phyloP scores from a whole-genome alignment of 2,329 filamentous ascomycete genomes.

The Didymella glomerata region DNA sequence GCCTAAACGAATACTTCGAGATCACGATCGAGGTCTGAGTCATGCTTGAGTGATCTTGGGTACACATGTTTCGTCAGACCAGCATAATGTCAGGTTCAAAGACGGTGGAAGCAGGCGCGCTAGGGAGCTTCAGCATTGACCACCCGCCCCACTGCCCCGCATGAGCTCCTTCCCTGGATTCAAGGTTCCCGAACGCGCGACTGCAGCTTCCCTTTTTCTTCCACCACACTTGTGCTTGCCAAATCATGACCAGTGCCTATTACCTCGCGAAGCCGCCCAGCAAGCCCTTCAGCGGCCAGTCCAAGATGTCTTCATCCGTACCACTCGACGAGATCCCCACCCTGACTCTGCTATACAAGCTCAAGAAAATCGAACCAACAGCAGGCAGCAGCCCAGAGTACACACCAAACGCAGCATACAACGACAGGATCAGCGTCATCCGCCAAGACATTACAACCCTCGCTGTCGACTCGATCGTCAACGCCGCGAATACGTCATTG shows the following conservation, averaged over 20 bases:
- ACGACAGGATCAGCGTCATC: conserved; percentile 74
- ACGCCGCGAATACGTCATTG: conserved; percentile 83
- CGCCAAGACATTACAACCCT: conserved; percentile 84
- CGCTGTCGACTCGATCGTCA: conserved; percentile 83
- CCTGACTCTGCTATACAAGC: conserved; percentile 71
- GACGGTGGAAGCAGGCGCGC: conserved; percentile 1
- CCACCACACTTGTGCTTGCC: conserved; percentile 2
- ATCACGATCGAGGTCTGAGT: too few relatives aligned
- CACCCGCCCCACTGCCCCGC: conserved; percentile 6
- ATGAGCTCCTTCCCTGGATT: not conserved
- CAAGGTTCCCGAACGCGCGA: not conserved
- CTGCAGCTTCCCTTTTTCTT: not conserved
- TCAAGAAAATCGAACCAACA: conserved; percentile 57
- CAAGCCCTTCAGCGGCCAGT: conserved; percentile 11
- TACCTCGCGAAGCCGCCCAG: conserved; percentile 33
- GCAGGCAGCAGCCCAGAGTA: conserved; percentile 23
- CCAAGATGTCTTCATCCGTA: conserved; percentile 37
- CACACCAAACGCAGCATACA: conserved; percentile 52
- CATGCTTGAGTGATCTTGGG: too few relatives aligned
- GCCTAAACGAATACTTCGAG: too few relatives aligned
- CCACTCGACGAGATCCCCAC: conserved; percentile 66
- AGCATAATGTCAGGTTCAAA: not conserved
- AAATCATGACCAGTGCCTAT: conserved; percentile 35
- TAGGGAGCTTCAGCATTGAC: conserved; percentile 9
- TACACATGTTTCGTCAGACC: too few relatives aligned